Base-by-base conservation (phyloP, 257 asterid genomes). In the Agastache rugosa region DNA sequence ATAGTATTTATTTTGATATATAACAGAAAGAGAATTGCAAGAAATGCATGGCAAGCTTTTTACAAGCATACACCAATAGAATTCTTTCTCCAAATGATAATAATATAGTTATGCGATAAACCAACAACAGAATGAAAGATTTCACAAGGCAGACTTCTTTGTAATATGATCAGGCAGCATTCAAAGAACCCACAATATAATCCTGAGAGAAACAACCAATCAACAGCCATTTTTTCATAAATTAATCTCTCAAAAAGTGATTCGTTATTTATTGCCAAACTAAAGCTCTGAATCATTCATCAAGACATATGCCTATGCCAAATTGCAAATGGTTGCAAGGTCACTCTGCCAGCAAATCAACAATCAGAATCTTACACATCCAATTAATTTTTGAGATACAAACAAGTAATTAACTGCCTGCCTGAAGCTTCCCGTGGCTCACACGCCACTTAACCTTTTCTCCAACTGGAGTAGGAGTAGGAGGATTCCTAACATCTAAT, bases 31-130 rank as follows among this genome's bases (percentile, higher is more conserved):
- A 12, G 34, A 71, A 69, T 5, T 11, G 17, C 22, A 62, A 19
- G 58, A 73, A 62, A 58, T 51, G 72, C 44, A 77, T 50, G 63
- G 23, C 35, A 68, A 79, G 22, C 27, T 53, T 64, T 50, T 22
- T 17, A 12, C 45, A 27, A 25, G 8, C 51, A 78, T 47, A 25
- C 65, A 34, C 22, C 50, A 12, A 27, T 47, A 54, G 14, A 12
- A 8, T 55, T 53, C 17, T 23, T 61, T 69, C 71, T n/a, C 45
- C n/a, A 11, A 68, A 63, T 50, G 51, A 53, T 34, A 25, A 29
- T 61, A 10, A 63, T 11, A 69, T n/a, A 62, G 25, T 29, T 53
- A 63, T 51, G 55, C 72, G 44, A 60, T 25, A 71, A 63, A 11
- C 12, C 54, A 15, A 42, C 23, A 29, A 42, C 23, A 29, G 12